Evolutionary conservation across 1,139 yeast species (phyloP).

Genomic region (Nematodospora anomalae): DNA sequence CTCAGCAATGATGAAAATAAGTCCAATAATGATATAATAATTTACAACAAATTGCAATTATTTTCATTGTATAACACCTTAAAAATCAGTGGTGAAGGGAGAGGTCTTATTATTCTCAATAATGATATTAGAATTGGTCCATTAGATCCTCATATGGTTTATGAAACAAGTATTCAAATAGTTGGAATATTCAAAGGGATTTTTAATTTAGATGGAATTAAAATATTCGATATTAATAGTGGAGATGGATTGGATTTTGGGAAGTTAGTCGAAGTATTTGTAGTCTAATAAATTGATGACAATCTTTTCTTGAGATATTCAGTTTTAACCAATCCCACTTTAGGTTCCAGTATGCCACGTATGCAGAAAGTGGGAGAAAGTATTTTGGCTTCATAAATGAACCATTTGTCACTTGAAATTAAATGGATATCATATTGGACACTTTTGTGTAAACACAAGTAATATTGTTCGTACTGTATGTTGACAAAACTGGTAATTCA

Average conservation of each 20-base stretch:
- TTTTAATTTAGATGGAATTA: constrained; percentile 63
- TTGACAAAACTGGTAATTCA: too few relatives aligned
- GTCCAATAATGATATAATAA: constrained; percentile 16
- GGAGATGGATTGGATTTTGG: constrained; percentile 79
- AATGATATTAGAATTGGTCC: constrained; percentile 69
- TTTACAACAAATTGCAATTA: constrained; percentile 28
- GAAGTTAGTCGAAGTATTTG: constrained; percentile 67
- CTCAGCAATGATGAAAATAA: constrained; percentile 5
- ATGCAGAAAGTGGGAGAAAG: too few relatives aligned
- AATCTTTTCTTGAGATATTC: too few relatives aligned
- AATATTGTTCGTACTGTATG: too few relatives aligned
- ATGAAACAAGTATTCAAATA: constrained; percentile 61
- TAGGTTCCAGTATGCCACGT: too few relatives aligned
- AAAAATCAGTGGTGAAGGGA: constrained; percentile 26
- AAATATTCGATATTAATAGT: constrained; percentile 58
- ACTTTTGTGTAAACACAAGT: too few relatives aligned
- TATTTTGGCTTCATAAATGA: too few relatives aligned
- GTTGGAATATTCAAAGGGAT: constrained; percentile 68
- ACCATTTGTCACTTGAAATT: too few relatives aligned
- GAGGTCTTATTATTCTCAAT: constrained; percentile 58
- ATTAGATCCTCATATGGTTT: constrained; percentile 60
- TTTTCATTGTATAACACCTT: constrained; percentile 35
- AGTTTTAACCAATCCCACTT: too few relatives aligned
- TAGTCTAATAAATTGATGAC: constrained; percentile 29
- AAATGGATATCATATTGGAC: too few relatives aligned